Conservation (phyloP, 1,284 basidiomycete species). For the Athelia psychrophila region DNA sequence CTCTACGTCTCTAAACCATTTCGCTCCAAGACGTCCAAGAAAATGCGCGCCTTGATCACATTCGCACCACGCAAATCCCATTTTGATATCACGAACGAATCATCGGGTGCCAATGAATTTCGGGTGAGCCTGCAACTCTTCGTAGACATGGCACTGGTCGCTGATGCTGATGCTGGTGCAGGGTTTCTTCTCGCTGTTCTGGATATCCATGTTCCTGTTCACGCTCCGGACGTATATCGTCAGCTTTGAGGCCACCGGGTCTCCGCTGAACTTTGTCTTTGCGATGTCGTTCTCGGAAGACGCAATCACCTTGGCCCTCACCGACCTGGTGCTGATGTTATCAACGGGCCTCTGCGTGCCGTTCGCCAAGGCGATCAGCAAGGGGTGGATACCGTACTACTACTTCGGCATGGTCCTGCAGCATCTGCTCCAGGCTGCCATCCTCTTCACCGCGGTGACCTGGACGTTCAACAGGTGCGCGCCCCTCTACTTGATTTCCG, state of each 20-base stretch:
- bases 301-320: conserved; percentile 79
- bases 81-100: conserved; percentile 81
- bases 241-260: conserved; percentile 75
- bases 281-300: conserved; percentile 89
- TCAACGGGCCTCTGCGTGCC: conserved; percentile 80
- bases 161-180: conserved; percentile 19
- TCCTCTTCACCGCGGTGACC: conserved; percentile 69
- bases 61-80: conserved; percentile 83
- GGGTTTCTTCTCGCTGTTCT: conserved; percentile 94
- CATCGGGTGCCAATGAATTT: conserved; percentile 79
- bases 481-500: conserved; percentile 2
- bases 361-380: conserved; percentile 75
- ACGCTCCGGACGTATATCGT: conserved; percentile 75
- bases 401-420: conserved; percentile 75
- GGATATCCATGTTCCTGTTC: conserved; percentile 84
- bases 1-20: conserved; percentile 75
- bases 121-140: conserved; percentile 52
- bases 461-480: conserved; percentile 81
- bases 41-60: conserved; percentile 71
- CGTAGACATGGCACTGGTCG: neutral
- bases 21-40: conserved; percentile 62
- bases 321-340: conserved; percentile 79
- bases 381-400: conserved; percentile 79
- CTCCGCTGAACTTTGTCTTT: conserved; percentile 79
- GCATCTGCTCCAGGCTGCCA: conserved; percentile 70